Evolutionary conservation across 768 basidiomycete species (phyloP).

Genomic region (Tulasnella calospora): DNA sequence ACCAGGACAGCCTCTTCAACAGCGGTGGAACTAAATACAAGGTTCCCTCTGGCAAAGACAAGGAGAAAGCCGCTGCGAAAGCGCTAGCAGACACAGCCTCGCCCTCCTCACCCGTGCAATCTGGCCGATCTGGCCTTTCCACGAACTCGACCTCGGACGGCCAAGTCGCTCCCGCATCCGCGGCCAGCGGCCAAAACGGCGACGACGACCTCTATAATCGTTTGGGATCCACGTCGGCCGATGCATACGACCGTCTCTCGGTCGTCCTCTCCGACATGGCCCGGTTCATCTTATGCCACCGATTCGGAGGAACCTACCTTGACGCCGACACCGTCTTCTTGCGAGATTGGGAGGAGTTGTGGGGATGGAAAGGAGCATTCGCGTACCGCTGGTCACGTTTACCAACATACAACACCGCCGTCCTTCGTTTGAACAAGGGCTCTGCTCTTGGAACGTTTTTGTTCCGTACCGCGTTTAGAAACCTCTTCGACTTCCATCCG

Average conservation of each 20-base stretch:
- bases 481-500: conserved; percentile 93
- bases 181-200: conserved; percentile 33
- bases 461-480: conserved; percentile 90
- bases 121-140: conserved; percentile 32
- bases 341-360: conserved; percentile 97
- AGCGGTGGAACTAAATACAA: conserved; percentile 74
- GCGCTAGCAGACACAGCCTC: neutral
- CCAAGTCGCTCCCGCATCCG: conserved; percentile 29
- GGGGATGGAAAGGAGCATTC: conserved; percentile 95
- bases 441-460: conserved; percentile 90
- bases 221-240: conserved; percentile 80
- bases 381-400: conserved; percentile 94
- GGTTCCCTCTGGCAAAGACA: conserved; percentile 44
- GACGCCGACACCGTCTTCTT: conserved; percentile 95
- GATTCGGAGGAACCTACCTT: conserved; percentile 93
- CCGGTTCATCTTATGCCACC: conserved; percentile 92
- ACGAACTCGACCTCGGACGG: conserved; percentile 27
- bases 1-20: conserved; percentile 76
- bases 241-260: conserved; percentile 83
- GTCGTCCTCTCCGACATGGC: conserved; percentile 97
- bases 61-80: neutral
- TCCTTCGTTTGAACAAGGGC: conserved; percentile 86
- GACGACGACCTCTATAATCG: conserved; percentile 67
- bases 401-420: conserved; percentile 93
- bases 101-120: conserved; percentile 34